Base-by-base conservation (phyloP, 352 stramenopile genomes). In the Globisporangium perplexum region DNA sequence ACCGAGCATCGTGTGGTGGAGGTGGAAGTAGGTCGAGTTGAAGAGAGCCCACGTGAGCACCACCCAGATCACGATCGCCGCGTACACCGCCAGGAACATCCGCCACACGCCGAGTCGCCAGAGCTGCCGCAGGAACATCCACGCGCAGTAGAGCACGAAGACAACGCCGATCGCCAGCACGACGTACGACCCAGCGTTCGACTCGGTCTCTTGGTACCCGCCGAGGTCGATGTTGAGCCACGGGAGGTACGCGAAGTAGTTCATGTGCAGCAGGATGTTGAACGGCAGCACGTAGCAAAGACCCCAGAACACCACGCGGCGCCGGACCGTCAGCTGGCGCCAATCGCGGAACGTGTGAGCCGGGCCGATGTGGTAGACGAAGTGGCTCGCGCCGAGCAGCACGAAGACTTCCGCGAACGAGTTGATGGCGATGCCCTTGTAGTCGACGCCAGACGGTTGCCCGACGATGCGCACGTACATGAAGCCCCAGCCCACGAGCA, bases 1-100 rank as follows among this genome's bases (percentile, higher is more conserved):
- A 1, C 76, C 78, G 10, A 91, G 48, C 75, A 90, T 88, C 0
- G 82, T 74, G 57, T 93, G 83, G 53, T 91, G 83, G 14, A 91
- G 36, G 48, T 93, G 83, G 15, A 90, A 84, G 22, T 69, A 50
- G 11, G 74, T 81, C 18, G 73, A 77, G n/a, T 63, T 58, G 52
- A 88, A 91, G 1, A 89, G 50, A 1, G 44, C 62, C 67, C 72
- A 88, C 20, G 72, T 83, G 26, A 89, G 15, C 3, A 83, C n/a
- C 23, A 72, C 65, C 38, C 43, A 60, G 17, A 58, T 20, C 1
- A 74, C 39, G 14, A 82, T 33, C 8, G 49, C 7, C 1, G 48
- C 23, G 50, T 90, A 93, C 44, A 63, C 48, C 15, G 69, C 17
- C 3, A 72, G 7, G 23, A 67, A 71, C 17, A 54, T 60, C 11